Evolutionary conservation across 805 yeast genomes (phyloP).

Genomic region (Yarrowia sp.): DNA sequence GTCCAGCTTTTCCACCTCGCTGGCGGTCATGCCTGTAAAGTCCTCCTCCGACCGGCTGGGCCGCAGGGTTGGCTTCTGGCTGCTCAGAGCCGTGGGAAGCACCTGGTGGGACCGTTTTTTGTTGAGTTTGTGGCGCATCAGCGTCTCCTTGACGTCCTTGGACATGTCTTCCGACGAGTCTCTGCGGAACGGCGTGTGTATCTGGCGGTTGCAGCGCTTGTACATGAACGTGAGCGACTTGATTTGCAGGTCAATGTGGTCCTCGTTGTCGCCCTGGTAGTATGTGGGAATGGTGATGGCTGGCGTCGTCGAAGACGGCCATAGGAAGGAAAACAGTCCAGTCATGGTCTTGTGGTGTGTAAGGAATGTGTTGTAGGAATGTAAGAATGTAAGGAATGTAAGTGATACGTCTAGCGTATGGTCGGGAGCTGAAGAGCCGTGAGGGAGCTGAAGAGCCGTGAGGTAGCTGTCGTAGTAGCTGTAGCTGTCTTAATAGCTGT

Average conservation of each 20-base stretch:
- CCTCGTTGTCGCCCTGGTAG: constrained; percentile 57
- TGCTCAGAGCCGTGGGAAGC: constrained; percentile 22
- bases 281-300: constrained; percentile 60
- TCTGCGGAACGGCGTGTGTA: constrained; percentile 23
- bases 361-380: neutral
- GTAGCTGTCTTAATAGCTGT: too few relatives aligned
- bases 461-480: neutral
- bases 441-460: too few relatives aligned
- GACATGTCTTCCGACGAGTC: constrained; percentile 27
- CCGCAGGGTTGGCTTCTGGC: neutral
- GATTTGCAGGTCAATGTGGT: constrained; percentile 67
- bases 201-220: constrained; percentile 53
- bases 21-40: constrained; percentile 43
- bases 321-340: constrained; percentile 42
- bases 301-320: constrained; percentile 44
- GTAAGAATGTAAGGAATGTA: constrained; percentile 6
- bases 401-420: neutral
- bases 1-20: constrained; percentile 57
- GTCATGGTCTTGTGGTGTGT: constrained; percentile 41
- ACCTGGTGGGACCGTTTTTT: constrained; percentile 30
- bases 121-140: constrained; percentile 36
- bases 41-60: constrained; percentile 35
- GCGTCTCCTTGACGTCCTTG: constrained; percentile 13
- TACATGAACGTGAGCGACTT: constrained; percentile 66
- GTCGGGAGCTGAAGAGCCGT: too few relatives aligned